A percentile compares a stretch with the other conserved stretches of the same genome.
Conservation (phyloP, 371 early-diverging fungal genomes). For the Lichtheimia ramosa region DNA sequence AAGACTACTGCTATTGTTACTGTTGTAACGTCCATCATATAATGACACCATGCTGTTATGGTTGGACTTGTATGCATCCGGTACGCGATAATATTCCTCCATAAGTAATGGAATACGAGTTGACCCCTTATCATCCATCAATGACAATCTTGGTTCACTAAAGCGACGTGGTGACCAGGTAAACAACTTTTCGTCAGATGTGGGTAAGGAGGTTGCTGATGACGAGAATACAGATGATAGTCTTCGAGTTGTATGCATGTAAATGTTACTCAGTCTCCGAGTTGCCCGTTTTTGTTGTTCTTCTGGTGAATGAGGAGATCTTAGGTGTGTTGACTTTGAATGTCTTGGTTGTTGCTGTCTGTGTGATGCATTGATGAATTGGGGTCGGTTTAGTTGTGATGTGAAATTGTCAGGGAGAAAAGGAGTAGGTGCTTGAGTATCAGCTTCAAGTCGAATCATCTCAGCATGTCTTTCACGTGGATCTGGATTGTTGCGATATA, state of each 20-base stretch:
- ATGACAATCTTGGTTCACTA: no score
- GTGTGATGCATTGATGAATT: not conserved
- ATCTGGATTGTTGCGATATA: not conserved
- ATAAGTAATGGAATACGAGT: no score
- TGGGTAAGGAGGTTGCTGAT: no score
- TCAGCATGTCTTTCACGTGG: conserved; percentile 1
- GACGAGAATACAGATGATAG: not conserved
- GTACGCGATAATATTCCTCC: no score
- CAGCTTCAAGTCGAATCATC: not conserved
- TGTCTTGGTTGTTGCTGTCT: not conserved
- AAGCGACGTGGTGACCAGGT: no score
- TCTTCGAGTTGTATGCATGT: not conserved
- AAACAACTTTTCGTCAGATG: no score
- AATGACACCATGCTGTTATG: not conserved
- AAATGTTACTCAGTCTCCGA: not conserved
- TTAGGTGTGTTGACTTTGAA: not conserved
- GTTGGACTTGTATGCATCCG: not conserved
- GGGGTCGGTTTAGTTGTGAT: not conserved
- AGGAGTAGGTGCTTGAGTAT: not conserved
- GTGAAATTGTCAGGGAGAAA: not conserved
- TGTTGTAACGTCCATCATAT: not conserved
- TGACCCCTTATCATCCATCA: no score
- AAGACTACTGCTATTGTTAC: not conserved
- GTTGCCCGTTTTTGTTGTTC: not conserved
- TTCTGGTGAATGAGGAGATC: not conserved